Evolutionary conservation across 495 filamentous ascomycete genomes (phyloP), one percentile per base, ranked within the genome.

Genomic region (Tuber magnatum): DNA sequence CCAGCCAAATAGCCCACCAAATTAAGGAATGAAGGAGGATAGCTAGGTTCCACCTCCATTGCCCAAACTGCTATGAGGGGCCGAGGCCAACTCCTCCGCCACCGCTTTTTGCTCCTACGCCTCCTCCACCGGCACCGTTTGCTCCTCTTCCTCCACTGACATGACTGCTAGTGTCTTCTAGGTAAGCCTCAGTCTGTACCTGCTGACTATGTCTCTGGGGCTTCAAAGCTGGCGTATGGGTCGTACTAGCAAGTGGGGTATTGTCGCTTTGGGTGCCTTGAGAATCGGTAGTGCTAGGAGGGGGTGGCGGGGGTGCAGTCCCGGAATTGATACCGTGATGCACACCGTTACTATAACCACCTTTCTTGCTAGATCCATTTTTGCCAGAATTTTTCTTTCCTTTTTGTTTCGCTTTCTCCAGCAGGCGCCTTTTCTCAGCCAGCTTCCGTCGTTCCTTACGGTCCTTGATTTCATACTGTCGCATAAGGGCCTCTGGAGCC

Each of bases 331-430:
- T 76, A 16, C 42, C 68, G 32, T 79, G 71, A 71, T 80, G 77
- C 43, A 70, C 40, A 76, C 75, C 76, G 28, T 65, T 35, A 65
- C 28, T 65, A 65, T 65, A 35, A 65, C 61, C 68, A 7, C 56
- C 73, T 51, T 87, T 88, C 68, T 88, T 90, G 83, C 87, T 89
- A 85, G 90, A 87, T 5, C 70, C 71, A 72, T 91, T 91, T 84
- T 91, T 91, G 48, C 87, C 87, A 42, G 80, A 65, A 74, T 81
- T 80, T 86, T 97, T 97, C 46, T 93, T 89, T 71, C 92, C 92
- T 82, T 96, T 97, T 89, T 94, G 94, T 86, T 97, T 97, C 44
- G 95, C 93, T 82, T 97, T 96, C 72, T 98, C 94, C 71, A 97
- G 84, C 68, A 97, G 86, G 41, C 94, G 87, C 74, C 91, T 88